These are phyloP conservation scores for Solanum hybrid DNA, from an alignment of 305 asterid species.

Conservation along the genomic window DNA sequence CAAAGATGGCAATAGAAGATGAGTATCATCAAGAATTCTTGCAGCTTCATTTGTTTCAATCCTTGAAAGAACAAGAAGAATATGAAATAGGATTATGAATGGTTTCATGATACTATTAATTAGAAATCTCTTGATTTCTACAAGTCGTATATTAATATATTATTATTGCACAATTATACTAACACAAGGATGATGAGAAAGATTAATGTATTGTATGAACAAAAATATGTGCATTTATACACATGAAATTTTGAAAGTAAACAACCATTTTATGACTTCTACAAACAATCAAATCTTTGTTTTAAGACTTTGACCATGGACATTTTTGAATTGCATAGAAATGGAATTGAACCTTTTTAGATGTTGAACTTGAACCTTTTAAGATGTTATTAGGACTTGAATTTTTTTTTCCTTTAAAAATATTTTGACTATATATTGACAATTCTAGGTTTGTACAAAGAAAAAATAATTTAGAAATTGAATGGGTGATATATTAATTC, in stretches of 20 bases:
- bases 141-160: not conserved
- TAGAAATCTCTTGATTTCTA: not conserved
- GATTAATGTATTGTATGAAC: not conserved
- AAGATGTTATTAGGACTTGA: not conserved
- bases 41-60: not conserved
- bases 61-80: not conserved
- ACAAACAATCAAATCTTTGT: not conserved
- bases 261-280: not conserved
- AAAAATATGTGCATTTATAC: not conserved
- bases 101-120: not conserved
- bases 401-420: not conserved
- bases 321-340: not conserved
- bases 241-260: not conserved
- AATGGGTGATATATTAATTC: not conserved
- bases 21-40: not conserved
- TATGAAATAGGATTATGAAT: not conserved
- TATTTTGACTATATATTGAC: not conserved
- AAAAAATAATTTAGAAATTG: not conserved
- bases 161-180: not conserved
- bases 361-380: not conserved
- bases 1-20: not conserved
- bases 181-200: not conserved
- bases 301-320: not conserved
- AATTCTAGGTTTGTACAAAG: not conserved
- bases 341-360: not conserved